Evolutionary conservation across 2,329 filamentous ascomycete genomes (phyloP), one percentile per base, ranked within the genome.

Genomic region (Stagonosporopsis cucurbitacearum): DNA sequence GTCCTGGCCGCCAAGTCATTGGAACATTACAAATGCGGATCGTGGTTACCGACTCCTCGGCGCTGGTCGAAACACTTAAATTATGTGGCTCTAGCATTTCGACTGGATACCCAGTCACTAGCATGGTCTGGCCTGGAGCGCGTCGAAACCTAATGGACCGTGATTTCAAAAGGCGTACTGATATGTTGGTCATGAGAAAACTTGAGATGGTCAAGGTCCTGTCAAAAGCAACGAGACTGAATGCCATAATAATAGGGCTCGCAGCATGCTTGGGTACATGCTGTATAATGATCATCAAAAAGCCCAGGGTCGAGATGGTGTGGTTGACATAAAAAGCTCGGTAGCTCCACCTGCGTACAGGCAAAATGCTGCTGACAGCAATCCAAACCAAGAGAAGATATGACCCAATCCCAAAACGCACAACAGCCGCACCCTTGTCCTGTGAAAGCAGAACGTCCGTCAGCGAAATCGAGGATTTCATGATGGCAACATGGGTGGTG

Each of bases 291-390:
- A 72, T 41, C 45, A 59, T 43, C 8, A 71, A 49, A 26, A 72
- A 70, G 1, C 42, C 37, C 15, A 63, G 20, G 4, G 68, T 71
- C 4, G 64, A 66, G 2, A 64, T 30, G 50, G 62, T 67, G 35
- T 72, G 70, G 37, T 70, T 71, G 48, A 70, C 46, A 51, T 70
- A 65, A 48, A 71, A 72, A 0, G 53, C 22, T 2, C 62, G 57
- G 35, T 71, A 67, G 36, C 64, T 68, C 62, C 65, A 69, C 35
- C 41, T 59, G 30, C 68, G 57, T 6, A 71, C 13, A 1, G 67
- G 65, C 5, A 71, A 17, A 0, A 70, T 52, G 12, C 64, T 68
- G 2, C 58, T 65, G 13, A 66, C 6, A 8, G 54, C 64, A 15
- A 71, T 70, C 70, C 68, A 72, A 3, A 50, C 4, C 3, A 71